Base-by-base conservation (phyloP, 768 basidiomycete genomes). In the Boletus barrowsii region DNA sequence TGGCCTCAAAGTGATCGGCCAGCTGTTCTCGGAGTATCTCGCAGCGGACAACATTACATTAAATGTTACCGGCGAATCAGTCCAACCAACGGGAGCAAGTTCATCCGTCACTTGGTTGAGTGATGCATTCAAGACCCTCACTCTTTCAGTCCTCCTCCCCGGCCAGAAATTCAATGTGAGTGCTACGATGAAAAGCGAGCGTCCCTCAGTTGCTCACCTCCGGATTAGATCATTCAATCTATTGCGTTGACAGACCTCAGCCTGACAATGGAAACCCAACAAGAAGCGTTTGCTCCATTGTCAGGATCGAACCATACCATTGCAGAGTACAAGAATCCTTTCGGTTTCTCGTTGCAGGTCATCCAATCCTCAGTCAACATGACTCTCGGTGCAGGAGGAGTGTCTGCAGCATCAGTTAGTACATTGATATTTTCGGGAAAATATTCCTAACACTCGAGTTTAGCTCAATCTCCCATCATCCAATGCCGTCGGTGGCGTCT, bases 341-440 rank as follows among this genome's bases (percentile, higher is more conserved):
- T 89, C 64, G 87, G 87, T 4, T 90, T 90, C 70, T 80, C 83
- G 11, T 65, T 89, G 49, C 85, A 88, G 61, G 83, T 87, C 22
- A 66, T 83, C 11, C 74, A 79, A 57, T 72, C 82, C 3, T 75
- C 77, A 1, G 76, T 87, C 61, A 76, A 78, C 22, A 79, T 89
- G 57, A 74, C 74, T 44, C 68, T 90, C 43, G 73, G 70, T 17
- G 69, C 70, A 6, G 72, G 73, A 20, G 83, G 83, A 5, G 64
- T 72, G 26, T 70, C 82, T 53, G 75, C 81, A 36, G 85, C 85
- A 29, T 68, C 77, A 67, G 84, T 86, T 64, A 51, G 74, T 54
- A 14, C 20, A 24, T 35, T 42, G 46, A 22, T 29, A 17, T 33
- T 47, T 20, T 10, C 24, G n/a, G 29, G 8, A 37, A 42, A 20